These are phyloP conservation scores for Verbena officinalis DNA, from an alignment of 257 asterid species.

Conservation along the genomic window DNA sequence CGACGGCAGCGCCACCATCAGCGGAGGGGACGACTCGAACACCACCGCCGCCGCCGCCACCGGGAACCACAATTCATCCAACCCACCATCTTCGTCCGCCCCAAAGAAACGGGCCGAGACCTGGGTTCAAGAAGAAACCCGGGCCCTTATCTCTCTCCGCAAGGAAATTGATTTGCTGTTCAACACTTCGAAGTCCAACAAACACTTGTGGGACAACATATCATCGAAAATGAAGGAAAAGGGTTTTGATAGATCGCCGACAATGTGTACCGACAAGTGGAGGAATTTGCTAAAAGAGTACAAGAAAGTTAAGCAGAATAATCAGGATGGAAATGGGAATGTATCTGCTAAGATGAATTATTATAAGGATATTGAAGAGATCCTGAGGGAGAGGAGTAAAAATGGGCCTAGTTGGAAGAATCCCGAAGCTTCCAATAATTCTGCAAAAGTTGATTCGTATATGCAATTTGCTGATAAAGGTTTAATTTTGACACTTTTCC, in stretches of 20 bases:
- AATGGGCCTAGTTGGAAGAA: conserved; percentile 48
- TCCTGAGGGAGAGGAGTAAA: conserved; percentile 62
- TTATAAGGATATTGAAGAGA: conserved; percentile 78
- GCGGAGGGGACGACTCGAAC: conserved; percentile 38
- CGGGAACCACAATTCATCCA: conserved; percentile 36
- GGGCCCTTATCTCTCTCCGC: conserved; percentile 63
- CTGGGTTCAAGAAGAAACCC: conserved; percentile 87
- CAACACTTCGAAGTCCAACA: conserved; percentile 88
- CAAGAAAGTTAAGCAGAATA: conserved; percentile 74
- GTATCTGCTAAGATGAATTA: conserved; percentile 61
- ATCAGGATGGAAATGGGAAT: conserved; percentile 44
- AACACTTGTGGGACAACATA: conserved; percentile 85
- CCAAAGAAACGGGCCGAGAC: conserved; percentile 91
- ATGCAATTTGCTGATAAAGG: conserved; percentile 90
- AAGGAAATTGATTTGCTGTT: conserved; percentile 68
- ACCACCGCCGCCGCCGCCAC: conserved; percentile 18
- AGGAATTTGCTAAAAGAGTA: conserved; percentile 85
- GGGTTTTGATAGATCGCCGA: conserved; percentile 88
- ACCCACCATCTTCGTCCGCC: conserved; percentile 44
- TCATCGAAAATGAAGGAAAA: conserved; percentile 87
- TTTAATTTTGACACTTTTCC: conserved; percentile 3
- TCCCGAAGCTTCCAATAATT: conserved; percentile 37
- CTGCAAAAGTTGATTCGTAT: conserved; percentile 72
- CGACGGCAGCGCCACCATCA: conserved; percentile 28
- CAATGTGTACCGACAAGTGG: conserved; percentile 98